Evolutionary conservation across 78 protist genomes (phyloP), one percentile per base, ranked within the genome.

Genomic region (Planoprotostelium fungivorum): DNA sequence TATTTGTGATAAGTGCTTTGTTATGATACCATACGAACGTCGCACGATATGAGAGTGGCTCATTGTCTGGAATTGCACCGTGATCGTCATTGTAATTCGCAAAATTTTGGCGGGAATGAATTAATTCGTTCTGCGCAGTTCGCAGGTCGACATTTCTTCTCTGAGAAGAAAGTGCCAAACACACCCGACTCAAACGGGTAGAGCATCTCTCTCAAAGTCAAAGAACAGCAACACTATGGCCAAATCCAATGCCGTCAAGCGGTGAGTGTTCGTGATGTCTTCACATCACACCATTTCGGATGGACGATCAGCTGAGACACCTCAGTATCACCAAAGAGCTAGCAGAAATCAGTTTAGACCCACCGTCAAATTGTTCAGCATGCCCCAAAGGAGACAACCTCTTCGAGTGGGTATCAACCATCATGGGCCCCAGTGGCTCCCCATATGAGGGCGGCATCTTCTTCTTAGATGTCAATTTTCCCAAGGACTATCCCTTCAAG

Each of bases 401-500:
- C 1, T 35, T 73, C 25, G 36, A 84, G 35, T 93, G 96, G 96
- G 90, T 88, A 29, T 37, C 87, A 9, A 38, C 88, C 0, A 84
- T 93, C 73, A 73, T 35, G 35, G 96, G 96, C 29, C 89, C 87
- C 1, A 36, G 9, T 0, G 87, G 38, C 1, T 87, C 96, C 25
- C 38, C 91, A 0, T 93, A 93, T 35, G 93, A 88, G 83, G 34
- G 83, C 39, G 96, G 93, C 35, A 37, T 38, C 28, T 93, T 29
- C 16, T 36, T 93, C 1, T 0, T 93, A 25, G 87, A 88, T 1
- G 84, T 89, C 28, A 84, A 63, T 0, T 97, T 95, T 38, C 97
- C 97, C 36, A 85, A 39, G 0, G 96, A 95, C 90, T 97, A 97
- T 89, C 98, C 98, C 37, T 92, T 95, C 90, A 92, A 86, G 83